These are phyloP conservation scores for Pichia sporocuriosa DNA, from an alignment of 805 yeast genomes.

Conservation along the genomic window DNA sequence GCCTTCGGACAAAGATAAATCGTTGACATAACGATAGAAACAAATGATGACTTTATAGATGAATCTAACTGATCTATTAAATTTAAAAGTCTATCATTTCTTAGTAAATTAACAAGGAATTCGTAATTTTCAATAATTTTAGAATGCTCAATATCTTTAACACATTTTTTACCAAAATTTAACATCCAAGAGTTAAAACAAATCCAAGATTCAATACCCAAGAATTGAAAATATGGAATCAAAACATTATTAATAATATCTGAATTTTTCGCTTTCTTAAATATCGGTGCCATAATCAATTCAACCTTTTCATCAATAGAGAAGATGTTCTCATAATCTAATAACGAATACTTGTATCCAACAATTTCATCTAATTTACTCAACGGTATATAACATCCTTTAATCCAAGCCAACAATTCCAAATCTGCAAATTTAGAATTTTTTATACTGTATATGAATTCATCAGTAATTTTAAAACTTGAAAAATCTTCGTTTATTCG, in stretches of 20 bases:
- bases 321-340: constrained; percentile 18
- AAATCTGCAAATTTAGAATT: constrained; percentile 3
- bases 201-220: constrained; percentile 11
- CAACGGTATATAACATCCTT: constrained; percentile 21
- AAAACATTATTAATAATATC: constrained; percentile 13
- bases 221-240: constrained; percentile 19
- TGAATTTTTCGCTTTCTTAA: constrained; percentile 3
- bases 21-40: constrained; percentile 16
- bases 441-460: not conserved
- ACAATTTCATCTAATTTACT: constrained; percentile 10
- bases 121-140: constrained; percentile 12
- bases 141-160: constrained; percentile 3
- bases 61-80: constrained; percentile 4
- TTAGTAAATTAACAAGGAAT: constrained; percentile 15
- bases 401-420: constrained; percentile 19
- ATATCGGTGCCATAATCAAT: constrained; percentile 13
- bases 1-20: constrained; percentile 24
- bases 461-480: constrained; percentile 7
- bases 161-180: constrained; percentile 12
- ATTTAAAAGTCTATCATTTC: constrained; percentile 19
- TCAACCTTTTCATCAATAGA: constrained; percentile 17
- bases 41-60: constrained; percentile 13
- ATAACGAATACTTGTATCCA: constrained; percentile 13
- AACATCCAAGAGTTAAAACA: constrained; percentile 20
- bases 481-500: constrained; percentile 15